Evolutionary conservation across 441 rosid genomes (phyloP), one percentile per base, ranked within the genome.

Genomic region (Euphorbia neoarborescens): DNA sequence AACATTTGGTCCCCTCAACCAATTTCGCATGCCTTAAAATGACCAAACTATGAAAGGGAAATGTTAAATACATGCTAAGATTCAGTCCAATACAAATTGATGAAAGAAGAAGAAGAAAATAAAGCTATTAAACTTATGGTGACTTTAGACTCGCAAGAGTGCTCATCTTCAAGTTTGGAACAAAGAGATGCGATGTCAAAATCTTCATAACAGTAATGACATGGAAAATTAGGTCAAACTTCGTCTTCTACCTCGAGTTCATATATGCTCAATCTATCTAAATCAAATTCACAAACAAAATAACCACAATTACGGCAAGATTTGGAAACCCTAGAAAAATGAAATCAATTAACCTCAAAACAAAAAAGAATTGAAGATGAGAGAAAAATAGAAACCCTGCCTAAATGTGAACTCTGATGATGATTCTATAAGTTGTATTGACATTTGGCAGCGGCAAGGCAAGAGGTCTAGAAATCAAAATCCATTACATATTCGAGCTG

Each of bases 231-330:
- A 3, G 88, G 84, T 63, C 87, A 76, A 20, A 73, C 73, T 46
- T 84, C 90, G 3, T 85, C 89, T 34, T 87, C 90, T n/a, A 82
- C 82, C 82, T 85, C 89, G 48, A 81, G 79, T 73, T 82, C 90
- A 81, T 85, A 86, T 34, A 84, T 75, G 73, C 73, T 82, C 71
- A 83, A 72, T 63, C 87, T 83, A 82, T 87, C 89, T 84, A 30
- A 68, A 42, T 62, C 65, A 56, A 59, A 48, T 28, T 4, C 0
- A 20, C 58, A 70, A 14, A 54, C 0, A 30, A 72, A 73, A 20
- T 50, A 48, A 9, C 15, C 10, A 38, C 12, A 48, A 44, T 27
- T 46, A 35, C 7, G 35, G 38, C 34, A 9, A 34, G 19, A 58
- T 6, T 13, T 66, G 50, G 35, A 57, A 3, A 37, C 61, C 64